Evolutionary conservation across 1,284 basidiomycete genomes (phyloP).

Genomic region (Ustilago esculenta): DNA sequence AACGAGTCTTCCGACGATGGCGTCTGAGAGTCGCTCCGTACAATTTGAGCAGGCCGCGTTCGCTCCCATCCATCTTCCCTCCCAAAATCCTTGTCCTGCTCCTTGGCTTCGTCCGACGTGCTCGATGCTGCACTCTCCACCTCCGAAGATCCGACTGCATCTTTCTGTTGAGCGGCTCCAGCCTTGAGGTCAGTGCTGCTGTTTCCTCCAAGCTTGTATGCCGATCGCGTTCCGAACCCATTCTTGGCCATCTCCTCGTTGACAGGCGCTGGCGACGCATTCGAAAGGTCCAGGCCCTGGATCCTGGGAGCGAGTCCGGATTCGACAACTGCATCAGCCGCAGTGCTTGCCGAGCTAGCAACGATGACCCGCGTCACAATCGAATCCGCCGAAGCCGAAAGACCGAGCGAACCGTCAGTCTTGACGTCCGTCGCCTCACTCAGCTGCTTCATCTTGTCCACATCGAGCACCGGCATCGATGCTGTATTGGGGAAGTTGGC

Average conservation of each 20-base stretch:
- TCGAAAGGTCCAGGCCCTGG: slow-evolving; percentile 18
- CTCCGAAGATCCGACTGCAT: background rate
- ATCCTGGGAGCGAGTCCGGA: slow-evolving; percentile 3
- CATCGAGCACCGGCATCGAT: slow-evolving; percentile 42
- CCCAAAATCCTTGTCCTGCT: background rate
- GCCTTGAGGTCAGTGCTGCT: background rate
- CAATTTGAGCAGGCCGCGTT: slow-evolving; percentile 10
- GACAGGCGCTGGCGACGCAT: slow-evolving; percentile 24
- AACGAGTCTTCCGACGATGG: slow-evolving; percentile 42
- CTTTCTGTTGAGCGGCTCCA: background rate
- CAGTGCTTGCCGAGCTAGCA: background rate
- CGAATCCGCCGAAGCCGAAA: background rate
- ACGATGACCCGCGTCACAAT: background rate
- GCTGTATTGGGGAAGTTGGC: slow-evolving; percentile 26
- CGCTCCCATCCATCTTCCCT: slow-evolving; percentile 16
- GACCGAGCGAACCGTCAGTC: background rate
- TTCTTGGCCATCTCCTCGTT: slow-evolving; percentile 42
- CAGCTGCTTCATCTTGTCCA: slow-evolving; percentile 30
- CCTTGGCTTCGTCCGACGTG: slow-evolving; percentile 1
- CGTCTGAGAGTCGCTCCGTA: slow-evolving; percentile 37
- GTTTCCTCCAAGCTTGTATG: slow-evolving; percentile 20
- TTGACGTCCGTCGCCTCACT: slow-evolving; percentile 7
- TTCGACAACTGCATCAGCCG: background rate
- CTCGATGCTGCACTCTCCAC: background rate
- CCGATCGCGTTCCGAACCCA: slow-evolving; percentile 44